Evolutionary conservation across 148 eudicot species (phyloP), one percentile per base, ranked within the genome.

Genomic region (Camellia granthamiana): DNA sequence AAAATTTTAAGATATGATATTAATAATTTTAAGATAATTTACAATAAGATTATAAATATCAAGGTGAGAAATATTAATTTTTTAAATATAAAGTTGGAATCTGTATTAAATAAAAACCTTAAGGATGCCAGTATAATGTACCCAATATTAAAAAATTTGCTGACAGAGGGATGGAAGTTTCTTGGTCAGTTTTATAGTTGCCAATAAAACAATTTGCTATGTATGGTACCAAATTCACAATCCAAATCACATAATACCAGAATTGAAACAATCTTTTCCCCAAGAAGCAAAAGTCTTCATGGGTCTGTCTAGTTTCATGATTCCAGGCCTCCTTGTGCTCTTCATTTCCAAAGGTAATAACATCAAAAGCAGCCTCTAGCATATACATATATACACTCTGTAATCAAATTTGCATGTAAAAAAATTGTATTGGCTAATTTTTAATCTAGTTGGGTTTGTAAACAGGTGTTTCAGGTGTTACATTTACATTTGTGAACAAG

Each of bases 401-500:
- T 23, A 23, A 23, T 5, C 43, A 4, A 1, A 21, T 19, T 63
- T 5, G 51, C 51, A 47, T 47, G 51, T 47, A 47, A 4, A 47
- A 4, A 47, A 47, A 47, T 47, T 47, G 51, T 47, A 47, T 60
- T 23, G 30, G 30, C n/a, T 60, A 2, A 0, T 3, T 60, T 19
- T 58, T 18, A 15, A 0, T 56, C 18, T 44, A 15, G 30, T 23
- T 75, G 42, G 7, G 21, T 14, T 30, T 12, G 41, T 11, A 19
- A 30, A 61, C 78, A 82, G 82, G 70, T 55, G 86, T 80, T 3
- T 38, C 62, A 2, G 88, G 85, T 0, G 81, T 94, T 0, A 92
- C 89, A 21, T 94, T 94, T 43, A 94, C 93, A 47, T 89, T 90
- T 54, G 84, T 88, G 16, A 94, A 94, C 88, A 92, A 87, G 60